Conservation (phyloP, 208 protist genomes). For the Leishmania braziliensis region DNA sequence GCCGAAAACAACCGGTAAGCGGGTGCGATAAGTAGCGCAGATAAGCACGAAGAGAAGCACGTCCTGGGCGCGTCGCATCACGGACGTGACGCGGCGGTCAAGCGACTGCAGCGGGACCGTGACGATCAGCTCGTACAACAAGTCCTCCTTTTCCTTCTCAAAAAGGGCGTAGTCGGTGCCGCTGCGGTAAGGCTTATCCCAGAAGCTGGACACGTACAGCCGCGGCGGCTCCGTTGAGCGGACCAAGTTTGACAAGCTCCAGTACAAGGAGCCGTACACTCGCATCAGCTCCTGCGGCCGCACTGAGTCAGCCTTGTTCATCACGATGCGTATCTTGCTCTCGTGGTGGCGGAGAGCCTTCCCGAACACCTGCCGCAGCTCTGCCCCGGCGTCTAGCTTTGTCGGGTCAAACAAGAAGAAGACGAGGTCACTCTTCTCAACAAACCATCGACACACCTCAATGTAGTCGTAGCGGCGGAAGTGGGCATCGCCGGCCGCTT, state of each 20-base stretch:
- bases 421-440: slow-evolving; percentile 94
- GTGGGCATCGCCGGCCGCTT: slow-evolving; percentile 85
- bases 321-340: slow-evolving; percentile 95
- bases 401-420: slow-evolving; percentile 98
- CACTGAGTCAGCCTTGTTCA: slow-evolving; percentile 98
- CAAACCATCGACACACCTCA: slow-evolving; percentile 93
- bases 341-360: slow-evolving; percentile 84
- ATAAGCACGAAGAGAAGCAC: slow-evolving; percentile 89
- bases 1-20: slow-evolving; percentile 85
- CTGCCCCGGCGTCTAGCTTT: slow-evolving; percentile 94
- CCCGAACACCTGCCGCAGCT: slow-evolving; percentile 76
- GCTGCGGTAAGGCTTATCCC: slow-evolving; percentile 88
- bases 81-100: slow-evolving; percentile 91
- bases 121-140: slow-evolving; percentile 86
- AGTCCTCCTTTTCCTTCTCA: slow-evolving; percentile 81
- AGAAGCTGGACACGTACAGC: slow-evolving; percentile 97
- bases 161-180: slow-evolving; percentile 88
- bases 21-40: slow-evolving; percentile 51
- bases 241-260: slow-evolving; percentile 96
- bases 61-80: slow-evolving; percentile 72
- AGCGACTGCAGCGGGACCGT: slow-evolving; percentile 85
- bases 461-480: slow-evolving; percentile 75
- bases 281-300: slow-evolving; percentile 95
- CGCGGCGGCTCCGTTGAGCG: slow-evolving; percentile 95
- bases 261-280: slow-evolving; percentile 97